Evolutionary conservation across 1,284 basidiomycete species (phyloP).

Genomic region (Mycena sp.): DNA sequence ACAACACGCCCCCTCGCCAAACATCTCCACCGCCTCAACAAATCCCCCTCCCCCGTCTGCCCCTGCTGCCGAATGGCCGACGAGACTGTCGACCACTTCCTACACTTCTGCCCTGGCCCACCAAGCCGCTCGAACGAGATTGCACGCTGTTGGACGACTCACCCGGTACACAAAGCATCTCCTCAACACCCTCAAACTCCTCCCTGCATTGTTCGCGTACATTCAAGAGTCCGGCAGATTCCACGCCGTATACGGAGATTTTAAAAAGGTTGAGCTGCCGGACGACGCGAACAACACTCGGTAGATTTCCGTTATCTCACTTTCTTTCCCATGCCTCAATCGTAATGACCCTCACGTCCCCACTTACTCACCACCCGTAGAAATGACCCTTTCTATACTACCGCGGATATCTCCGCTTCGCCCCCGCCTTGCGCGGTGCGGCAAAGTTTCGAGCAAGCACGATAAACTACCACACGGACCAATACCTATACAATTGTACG

Average conservation of each 20-base stretch:
- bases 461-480: too few relatives aligned
- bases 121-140: background rate
- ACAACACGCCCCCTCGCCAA: constrained; percentile 30
- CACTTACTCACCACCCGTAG: too few relatives aligned
- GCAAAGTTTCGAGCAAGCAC: too few relatives aligned
- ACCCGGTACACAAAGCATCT: too few relatives aligned
- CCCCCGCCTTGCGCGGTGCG: too few relatives aligned
- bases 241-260: constrained; percentile 2
- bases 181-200: background rate
- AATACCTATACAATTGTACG: too few relatives aligned
- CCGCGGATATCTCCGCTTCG: too few relatives aligned
- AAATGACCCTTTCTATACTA: too few relatives aligned
- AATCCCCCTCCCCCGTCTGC: constrained; percentile 30
- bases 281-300: too few relatives aligned
- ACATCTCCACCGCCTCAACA: constrained; percentile 35
- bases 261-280: background rate
- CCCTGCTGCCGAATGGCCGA: constrained; percentile 29
- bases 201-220: background rate
- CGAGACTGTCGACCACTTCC: constrained; percentile 39
- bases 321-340: too few relatives aligned
- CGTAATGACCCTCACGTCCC: too few relatives aligned
- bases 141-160: background rate
- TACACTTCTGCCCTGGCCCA: constrained; percentile 35
- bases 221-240: background rate
- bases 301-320: too few relatives aligned